Conservation (phyloP, 1,139 yeast genomes). For the Suhomyces wounanorum region DNA sequence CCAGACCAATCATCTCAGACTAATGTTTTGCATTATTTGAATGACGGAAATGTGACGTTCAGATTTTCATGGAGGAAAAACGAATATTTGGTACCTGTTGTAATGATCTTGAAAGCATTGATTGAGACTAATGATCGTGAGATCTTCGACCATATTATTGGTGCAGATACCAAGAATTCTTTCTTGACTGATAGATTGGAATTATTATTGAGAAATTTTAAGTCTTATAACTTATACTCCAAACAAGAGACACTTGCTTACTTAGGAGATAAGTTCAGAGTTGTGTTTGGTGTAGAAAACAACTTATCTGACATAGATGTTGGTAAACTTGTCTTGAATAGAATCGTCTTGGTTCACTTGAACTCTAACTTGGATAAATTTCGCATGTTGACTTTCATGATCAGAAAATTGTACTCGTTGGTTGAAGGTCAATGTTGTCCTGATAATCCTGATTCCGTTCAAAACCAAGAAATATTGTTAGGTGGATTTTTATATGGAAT, state of each 20-base stretch:
- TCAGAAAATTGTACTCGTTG: constrained; percentile 88
- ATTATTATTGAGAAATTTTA: constrained; percentile 83
- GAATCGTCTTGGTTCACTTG: constrained; percentile 90
- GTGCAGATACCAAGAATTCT: constrained; percentile 82
- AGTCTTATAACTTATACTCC: constrained; percentile 73
- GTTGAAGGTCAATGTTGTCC: constrained; percentile 98
- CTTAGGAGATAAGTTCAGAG: constrained; percentile 93
- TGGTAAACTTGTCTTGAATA: constrained; percentile 77
- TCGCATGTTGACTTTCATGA: constrained; percentile 86
- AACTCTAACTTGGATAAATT: constrained; percentile 75
- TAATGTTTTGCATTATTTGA: constrained; percentile 90
- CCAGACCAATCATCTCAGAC: constrained; percentile 98
- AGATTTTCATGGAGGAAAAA: constrained; percentile 97
- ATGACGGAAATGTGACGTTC: constrained; percentile 94
- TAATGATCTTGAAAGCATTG: constrained; percentile 89
- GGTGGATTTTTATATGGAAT: constrained; percentile 97
- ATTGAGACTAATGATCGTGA: constrained; percentile 91
- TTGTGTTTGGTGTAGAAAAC: constrained; percentile 86
- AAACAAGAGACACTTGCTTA: constrained; percentile 89
- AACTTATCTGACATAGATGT: constrained; percentile 89
- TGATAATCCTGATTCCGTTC: constrained; percentile 99
- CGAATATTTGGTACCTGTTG: constrained; percentile 90
- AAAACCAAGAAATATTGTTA: constrained; percentile 93
- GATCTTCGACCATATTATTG: constrained; percentile 93
- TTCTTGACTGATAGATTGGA: constrained; percentile 98